Evolutionary conservation across 2,329 filamentous ascomycete species (phyloP).

Genomic region (Calycina herbarum): DNA sequence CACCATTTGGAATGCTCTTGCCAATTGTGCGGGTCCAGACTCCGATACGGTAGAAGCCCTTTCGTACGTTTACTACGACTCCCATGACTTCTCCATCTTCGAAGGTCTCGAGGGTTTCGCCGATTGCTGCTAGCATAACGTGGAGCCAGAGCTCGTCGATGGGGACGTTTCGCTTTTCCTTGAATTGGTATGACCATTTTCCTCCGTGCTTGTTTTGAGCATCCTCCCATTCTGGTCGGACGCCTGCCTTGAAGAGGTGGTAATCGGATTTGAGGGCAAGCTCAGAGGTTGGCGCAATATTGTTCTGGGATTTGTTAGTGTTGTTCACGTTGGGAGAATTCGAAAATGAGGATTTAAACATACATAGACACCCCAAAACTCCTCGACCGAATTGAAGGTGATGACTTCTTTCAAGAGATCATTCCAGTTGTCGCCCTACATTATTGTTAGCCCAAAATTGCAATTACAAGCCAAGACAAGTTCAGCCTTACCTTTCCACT

Average conservation of each 20-base stretch:
- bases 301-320: constrained; percentile 67
- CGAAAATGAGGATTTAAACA: constrained; percentile 42
- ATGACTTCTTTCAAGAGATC: constrained; percentile 98
- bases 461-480: background rate
- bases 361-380: constrained; percentile 99
- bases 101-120: constrained; percentile 97
- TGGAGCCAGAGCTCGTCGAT: constrained; percentile 97
- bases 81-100: constrained; percentile 98
- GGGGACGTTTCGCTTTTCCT: constrained; percentile 87
- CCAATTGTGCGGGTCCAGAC: constrained; percentile 96
- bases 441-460: constrained; percentile 29
- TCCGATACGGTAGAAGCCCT: constrained; percentile 96
- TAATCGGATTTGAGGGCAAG: constrained; percentile 98
- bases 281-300: constrained; percentile 94
- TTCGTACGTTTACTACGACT: constrained; percentile 97
- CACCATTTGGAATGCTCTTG: constrained; percentile 75
- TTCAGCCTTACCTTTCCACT: constrained; percentile 74
- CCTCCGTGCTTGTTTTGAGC: constrained; percentile 98
- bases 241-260: constrained; percentile 97
- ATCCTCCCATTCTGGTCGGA: constrained; percentile 98
- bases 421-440: constrained; percentile 95
- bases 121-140: constrained; percentile 93
- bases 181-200: constrained; percentile 98
- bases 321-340: constrained; percentile 3
- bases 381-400: constrained; percentile 96